These are phyloP conservation scores for Aspergillus brasiliensis DNA, from an alignment of 2,329 filamentous ascomycete genomes.

Conservation along the genomic window DNA sequence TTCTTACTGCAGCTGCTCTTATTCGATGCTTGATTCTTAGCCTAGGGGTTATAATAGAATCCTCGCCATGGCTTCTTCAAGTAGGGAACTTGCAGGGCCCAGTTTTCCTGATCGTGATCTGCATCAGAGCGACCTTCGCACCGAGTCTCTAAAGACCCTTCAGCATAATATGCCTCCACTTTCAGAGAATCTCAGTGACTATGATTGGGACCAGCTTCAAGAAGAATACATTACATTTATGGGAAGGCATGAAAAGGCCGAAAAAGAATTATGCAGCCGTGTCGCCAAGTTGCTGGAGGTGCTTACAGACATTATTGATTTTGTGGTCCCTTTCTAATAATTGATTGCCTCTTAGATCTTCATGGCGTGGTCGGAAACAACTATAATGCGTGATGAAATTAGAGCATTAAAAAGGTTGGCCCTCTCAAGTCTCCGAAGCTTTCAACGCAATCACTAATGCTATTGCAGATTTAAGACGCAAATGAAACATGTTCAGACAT, in stretches of 20 bases:
- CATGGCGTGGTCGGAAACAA: conserved; percentile 73
- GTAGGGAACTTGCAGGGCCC: neutral
- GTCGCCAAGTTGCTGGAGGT: conserved; percentile 69
- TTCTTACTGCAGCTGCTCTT: neutral
- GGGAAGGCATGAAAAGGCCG: conserved; percentile 61
- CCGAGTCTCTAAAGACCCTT: neutral
- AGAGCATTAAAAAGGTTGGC: conserved; percentile 73
- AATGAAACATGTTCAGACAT: conserved; percentile 71
- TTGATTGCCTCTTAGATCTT: conserved; percentile 66
- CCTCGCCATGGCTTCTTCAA: neutral
- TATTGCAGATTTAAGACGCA: conserved; percentile 71
- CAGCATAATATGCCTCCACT: conserved; percentile 33
- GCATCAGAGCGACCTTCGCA: neutral
- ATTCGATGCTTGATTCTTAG: neutral
- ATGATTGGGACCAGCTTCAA: conserved; percentile 80
- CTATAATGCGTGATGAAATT: conserved; percentile 71
- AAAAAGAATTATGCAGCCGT: conserved; percentile 67
- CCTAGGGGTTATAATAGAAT: neutral
- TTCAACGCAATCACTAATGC: conserved; percentile 5
- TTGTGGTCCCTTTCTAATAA: conserved; percentile 6
- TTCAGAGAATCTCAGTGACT: conserved; percentile 57
- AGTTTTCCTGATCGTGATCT: neutral
- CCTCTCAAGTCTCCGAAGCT: neutral
- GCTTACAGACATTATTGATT: conserved; percentile 12
- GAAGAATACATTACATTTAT: conserved; percentile 68